Percentiles rank a stretch among this genome's conserved stretches.
These are phyloP conservation scores for Heterobasidion irregulare DNA, from an alignment of 1,284 basidiomycete genomes.

Conservation along the genomic window DNA sequence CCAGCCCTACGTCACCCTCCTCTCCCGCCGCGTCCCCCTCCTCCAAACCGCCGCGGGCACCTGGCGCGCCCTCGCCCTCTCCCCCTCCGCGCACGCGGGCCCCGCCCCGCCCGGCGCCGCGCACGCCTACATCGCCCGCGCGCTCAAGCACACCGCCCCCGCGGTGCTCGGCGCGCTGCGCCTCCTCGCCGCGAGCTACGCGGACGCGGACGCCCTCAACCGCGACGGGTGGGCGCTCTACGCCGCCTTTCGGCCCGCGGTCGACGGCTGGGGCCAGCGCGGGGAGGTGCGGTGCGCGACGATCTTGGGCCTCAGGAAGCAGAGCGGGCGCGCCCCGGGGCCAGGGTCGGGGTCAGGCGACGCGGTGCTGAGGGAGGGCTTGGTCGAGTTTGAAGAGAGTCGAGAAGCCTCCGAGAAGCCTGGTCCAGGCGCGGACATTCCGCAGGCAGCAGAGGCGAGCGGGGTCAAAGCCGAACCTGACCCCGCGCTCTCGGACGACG, in stretches of 20 bases:
- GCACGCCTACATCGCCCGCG: constrained; percentile 76
- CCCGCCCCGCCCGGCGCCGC: constrained; percentile 70
- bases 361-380: background rate
- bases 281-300: constrained; percentile 56
- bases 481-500: constrained; percentile 26
- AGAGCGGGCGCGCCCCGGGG: background rate
- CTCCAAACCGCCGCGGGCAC: constrained; percentile 52
- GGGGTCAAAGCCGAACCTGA: background rate
- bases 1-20: constrained; percentile 89
- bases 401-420: background rate
- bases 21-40: constrained; percentile 83
- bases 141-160: constrained; percentile 70
- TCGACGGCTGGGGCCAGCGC: constrained; percentile 67
- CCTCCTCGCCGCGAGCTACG: constrained; percentile 67
- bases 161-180: constrained; percentile 75
- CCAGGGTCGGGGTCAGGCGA: no score
- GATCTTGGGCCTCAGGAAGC: constrained; percentile 50
- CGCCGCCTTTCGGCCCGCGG: constrained; percentile 64
- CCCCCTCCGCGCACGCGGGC: constrained; percentile 33
- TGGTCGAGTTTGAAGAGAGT: constrained; percentile 2
- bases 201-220: constrained; percentile 52
- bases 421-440: background rate
- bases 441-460: background rate
- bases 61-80: constrained; percentile 73
- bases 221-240: constrained; percentile 66